A percentile compares a stretch with the other conserved stretches of the same genome.
Conservation (phyloP, 1,139 yeast genomes). For the Hyphopichia pseudoburtonii region DNA sequence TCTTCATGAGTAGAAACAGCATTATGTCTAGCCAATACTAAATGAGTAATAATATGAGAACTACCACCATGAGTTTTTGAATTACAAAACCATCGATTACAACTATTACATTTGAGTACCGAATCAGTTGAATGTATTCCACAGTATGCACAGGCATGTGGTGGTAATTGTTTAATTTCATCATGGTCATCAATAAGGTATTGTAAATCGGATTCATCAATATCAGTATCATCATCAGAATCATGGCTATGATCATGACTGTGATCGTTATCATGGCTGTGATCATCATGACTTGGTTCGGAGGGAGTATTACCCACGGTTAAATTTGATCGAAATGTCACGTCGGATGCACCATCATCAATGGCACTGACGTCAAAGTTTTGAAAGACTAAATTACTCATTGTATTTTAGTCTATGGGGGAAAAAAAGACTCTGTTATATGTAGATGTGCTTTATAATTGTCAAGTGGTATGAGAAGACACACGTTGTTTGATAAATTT, state of each 20-base stretch:
- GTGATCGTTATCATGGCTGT: slow-evolving; percentile 2
- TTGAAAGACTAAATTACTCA: slow-evolving; percentile 27
- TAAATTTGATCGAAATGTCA: background rate
- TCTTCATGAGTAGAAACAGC: slow-evolving; percentile 74
- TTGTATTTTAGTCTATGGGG: slow-evolving; percentile 6
- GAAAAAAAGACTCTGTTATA: too few relatives aligned
- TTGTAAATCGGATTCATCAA: slow-evolving; percentile 4
- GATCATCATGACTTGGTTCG: slow-evolving; percentile 1
- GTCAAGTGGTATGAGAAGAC: too few relatives aligned
- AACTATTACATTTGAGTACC: slow-evolving; percentile 74
- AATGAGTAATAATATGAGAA: slow-evolving; percentile 84
- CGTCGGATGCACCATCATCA: slow-evolving; percentile 6
- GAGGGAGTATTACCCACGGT: background rate
- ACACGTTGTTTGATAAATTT: too few relatives aligned
- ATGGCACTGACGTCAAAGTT: slow-evolving; percentile 13
- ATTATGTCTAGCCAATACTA: slow-evolving; percentile 79
- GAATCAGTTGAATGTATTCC: slow-evolving; percentile 66
- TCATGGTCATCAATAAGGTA: slow-evolving; percentile 6
- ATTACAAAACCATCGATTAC: slow-evolving; percentile 91
- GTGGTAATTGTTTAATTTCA: slow-evolving; percentile 16
- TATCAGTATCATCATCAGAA: slow-evolving; percentile 4
- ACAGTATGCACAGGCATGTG: slow-evolving; percentile 70
- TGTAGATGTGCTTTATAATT: too few relatives aligned
- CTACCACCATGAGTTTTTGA: slow-evolving; percentile 61
- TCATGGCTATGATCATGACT: slow-evolving; percentile 2